These are phyloP conservation scores for Sphaerulina populicola DNA, from an alignment of 2,329 filamentous ascomycete species.

Conservation along the genomic window DNA sequence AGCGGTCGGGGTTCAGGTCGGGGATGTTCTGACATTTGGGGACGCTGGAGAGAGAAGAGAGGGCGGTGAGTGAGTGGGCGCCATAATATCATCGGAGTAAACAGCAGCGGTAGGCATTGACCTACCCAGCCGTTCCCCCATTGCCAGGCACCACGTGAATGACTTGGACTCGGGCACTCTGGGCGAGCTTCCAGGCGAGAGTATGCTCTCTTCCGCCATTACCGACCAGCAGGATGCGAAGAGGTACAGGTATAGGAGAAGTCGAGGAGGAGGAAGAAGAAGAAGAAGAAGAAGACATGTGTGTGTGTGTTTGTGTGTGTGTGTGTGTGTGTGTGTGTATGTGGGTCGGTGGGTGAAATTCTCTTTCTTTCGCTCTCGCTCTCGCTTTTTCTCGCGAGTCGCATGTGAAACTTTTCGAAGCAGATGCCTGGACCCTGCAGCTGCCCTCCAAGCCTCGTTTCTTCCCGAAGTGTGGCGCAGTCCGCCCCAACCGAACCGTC, in stretches of 20 bases:
- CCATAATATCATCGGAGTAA: not conserved
- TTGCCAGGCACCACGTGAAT: conserved; percentile 69
- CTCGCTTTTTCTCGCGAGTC: too few species aligned
- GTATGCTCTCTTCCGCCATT: conserved; percentile 93
- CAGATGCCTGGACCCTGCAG: not conserved
- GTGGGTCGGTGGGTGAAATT: too few species aligned
- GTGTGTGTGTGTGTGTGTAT: not conserved
- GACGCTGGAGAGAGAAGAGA: conserved; percentile 20
- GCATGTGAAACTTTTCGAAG: conserved; percentile 3
- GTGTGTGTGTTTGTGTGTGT: conserved; percentile 1
- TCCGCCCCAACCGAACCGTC: too few species aligned
- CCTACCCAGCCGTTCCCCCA: conserved; percentile 62
- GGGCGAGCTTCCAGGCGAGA: conserved; percentile 84
- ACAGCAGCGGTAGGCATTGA: conserved; percentile 10
- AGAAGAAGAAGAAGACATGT: conserved; percentile 9
- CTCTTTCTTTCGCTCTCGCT: too few species aligned
- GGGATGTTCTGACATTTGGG: conserved; percentile 51
- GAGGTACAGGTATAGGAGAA: conserved; percentile 21
- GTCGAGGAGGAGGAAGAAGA: too few species aligned
- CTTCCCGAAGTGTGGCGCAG: too few species aligned
- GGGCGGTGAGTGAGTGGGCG: conserved; percentile 6
- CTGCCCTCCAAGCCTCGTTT: too few species aligned
- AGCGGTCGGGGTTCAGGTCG: conserved; percentile 65
- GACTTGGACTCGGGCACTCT: conserved; percentile 68
- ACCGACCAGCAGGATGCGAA: conserved; percentile 76